Evolutionary conservation across 2,329 filamentous ascomycete species (phyloP).

Genomic region (Fusarium sp.): DNA sequence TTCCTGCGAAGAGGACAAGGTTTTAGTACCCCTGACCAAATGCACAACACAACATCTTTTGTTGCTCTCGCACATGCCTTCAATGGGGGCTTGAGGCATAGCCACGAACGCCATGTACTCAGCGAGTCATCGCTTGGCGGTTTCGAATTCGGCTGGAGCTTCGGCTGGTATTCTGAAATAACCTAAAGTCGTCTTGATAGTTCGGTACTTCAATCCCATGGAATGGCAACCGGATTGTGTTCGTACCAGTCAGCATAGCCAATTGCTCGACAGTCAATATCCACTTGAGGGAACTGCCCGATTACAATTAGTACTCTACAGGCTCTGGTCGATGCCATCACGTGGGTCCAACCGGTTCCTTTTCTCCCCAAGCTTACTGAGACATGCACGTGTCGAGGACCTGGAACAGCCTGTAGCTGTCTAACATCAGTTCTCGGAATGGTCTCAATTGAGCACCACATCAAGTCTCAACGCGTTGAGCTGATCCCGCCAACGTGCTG

Average conservation of each 20-base stretch:
- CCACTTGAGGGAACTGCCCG: not conserved
- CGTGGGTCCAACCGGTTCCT: slow-evolving; percentile 1
- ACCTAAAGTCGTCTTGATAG: not conserved
- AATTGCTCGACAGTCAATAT: not conserved
- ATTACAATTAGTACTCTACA: slow-evolving; percentile 10
- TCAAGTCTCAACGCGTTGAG: slow-evolving; percentile 20
- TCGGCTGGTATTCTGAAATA: slow-evolving; percentile 1
- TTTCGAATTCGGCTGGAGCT: slow-evolving; percentile 6
- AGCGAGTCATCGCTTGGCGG: slow-evolving; percentile 10
- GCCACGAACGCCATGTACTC: slow-evolving; percentile 13
- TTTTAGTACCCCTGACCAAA: slow-evolving; percentile 12
- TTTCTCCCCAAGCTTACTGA: slow-evolving; percentile 12
- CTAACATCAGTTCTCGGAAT: slow-evolving; percentile 30
- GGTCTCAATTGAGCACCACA: slow-evolving; percentile 28
- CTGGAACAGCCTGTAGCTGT: slow-evolving; percentile 27
- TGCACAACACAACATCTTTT: slow-evolving; percentile 1
- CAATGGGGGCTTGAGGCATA: slow-evolving; percentile 5
- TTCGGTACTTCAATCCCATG: not conserved
- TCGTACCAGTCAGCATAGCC: not conserved
- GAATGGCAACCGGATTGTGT: not conserved
- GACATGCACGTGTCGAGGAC: slow-evolving; percentile 39
- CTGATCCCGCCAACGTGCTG: slow-evolving; percentile 17
- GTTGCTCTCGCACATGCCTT: slow-evolving; percentile 1
- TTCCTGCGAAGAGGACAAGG: slow-evolving; percentile 2
- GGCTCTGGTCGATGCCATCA: slow-evolving; percentile 15